Conservation (phyloP, 2,329 filamentous ascomycete species). For the Cladosporium velox region DNA sequence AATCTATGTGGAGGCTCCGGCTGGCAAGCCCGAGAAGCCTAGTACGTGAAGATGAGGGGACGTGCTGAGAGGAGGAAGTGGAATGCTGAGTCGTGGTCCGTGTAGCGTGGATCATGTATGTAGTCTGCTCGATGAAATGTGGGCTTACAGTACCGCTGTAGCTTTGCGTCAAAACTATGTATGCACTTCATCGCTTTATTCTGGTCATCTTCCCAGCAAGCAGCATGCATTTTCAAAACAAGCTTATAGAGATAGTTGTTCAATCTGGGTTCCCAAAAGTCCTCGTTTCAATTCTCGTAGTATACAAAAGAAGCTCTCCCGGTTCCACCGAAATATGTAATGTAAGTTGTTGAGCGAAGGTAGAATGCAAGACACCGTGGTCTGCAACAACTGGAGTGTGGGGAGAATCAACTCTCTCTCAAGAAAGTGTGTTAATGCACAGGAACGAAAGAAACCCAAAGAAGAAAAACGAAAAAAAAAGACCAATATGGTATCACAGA, state of each 20-base stretch:
- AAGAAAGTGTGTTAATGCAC: background rate
- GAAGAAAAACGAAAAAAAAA: background rate
- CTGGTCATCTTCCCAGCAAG: background rate
- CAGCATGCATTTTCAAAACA: background rate
- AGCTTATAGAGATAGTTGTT: background rate
- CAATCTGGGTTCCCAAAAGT: background rate
- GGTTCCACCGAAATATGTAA: background rate
- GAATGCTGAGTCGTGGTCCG: background rate
- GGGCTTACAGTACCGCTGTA: background rate
- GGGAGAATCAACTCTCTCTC: background rate
- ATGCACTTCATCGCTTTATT: background rate
- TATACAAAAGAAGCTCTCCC: background rate
- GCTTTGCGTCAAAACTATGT: background rate
- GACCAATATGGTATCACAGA: background rate
- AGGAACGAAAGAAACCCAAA: background rate
- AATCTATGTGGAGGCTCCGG: slow-evolving; percentile 21
- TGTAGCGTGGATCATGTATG: background rate
- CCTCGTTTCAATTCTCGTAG: background rate
- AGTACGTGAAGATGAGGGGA: background rate
- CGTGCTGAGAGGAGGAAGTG: background rate
- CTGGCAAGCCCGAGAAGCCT: slow-evolving; percentile 37
- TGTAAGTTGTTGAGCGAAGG: background rate
- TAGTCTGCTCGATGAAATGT: background rate
- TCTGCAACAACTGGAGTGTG: background rate
- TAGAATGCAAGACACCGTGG: background rate